A percentile compares a stretch with the other conserved stretches of the same genome.
Conservation (phyloP, 768 basidiomycete genomes). For the Clavaria fumosa region DNA sequence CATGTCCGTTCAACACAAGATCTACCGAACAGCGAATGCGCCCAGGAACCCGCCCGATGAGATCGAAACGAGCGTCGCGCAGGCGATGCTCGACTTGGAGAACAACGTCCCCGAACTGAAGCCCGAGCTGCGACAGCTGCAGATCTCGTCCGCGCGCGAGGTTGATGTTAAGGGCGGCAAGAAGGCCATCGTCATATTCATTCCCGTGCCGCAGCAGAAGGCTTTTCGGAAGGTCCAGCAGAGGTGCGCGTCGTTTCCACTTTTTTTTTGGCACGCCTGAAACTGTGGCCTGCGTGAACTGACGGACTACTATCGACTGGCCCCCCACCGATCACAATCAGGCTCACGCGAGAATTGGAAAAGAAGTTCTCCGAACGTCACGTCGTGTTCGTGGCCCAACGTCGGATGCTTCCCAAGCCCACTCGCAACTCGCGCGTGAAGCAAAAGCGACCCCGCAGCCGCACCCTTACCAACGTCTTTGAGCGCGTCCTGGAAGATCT, state of each 20-base stretch:
- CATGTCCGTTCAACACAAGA: conserved; percentile 53
- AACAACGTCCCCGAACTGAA: conserved; percentile 98
- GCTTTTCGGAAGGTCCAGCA: conserved; percentile 98
- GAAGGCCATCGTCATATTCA: conserved; percentile 98
- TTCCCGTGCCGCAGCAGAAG: conserved; percentile 93
- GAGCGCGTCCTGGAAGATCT: conserved; percentile 98
- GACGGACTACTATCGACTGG: conserved; percentile 5
- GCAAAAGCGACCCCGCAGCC: conserved; percentile 94
- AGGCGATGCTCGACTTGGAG: conserved; percentile 94
- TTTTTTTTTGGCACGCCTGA: too few species aligned
- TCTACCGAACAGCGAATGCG: conserved; percentile 91
- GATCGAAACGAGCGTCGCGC: conserved; percentile 81
- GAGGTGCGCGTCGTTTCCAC: conserved; percentile 38
- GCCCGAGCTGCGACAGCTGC: conserved; percentile 84
- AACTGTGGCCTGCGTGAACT: background rate
- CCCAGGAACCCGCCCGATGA: conserved; percentile 81
- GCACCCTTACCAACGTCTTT: conserved; percentile 94
- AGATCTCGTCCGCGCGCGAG: conserved; percentile 97
- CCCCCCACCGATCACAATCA: conserved; percentile 17
- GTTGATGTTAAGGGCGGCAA: conserved; percentile 98
- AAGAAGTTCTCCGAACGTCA: conserved; percentile 99
- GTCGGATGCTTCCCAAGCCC: conserved; percentile 95
- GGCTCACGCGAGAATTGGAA: conserved; percentile 96
- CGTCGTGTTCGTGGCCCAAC: conserved; percentile 97
- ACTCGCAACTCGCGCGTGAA: conserved; percentile 83